Percentiles rank a stretch among this genome's conserved stretches.
Conservation (phyloP, 805 yeast genomes). For the Metahyphopichia silvanorum region DNA sequence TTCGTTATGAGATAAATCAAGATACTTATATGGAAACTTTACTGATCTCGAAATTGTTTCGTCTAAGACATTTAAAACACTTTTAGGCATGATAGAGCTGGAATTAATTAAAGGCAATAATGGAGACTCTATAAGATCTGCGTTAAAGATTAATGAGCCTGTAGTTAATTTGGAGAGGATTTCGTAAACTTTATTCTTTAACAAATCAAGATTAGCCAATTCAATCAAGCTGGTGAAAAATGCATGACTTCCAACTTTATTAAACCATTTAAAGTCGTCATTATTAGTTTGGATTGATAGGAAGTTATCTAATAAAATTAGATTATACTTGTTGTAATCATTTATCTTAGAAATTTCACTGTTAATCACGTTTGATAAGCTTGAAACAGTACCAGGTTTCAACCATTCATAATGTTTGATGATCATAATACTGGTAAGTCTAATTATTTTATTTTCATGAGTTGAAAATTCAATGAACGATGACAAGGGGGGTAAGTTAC, state of each 20-base stretch:
- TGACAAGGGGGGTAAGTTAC: conserved; percentile 50
- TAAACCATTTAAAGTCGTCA: conserved; percentile 77
- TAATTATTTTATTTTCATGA: conserved; percentile 40
- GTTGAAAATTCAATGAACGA: conserved; percentile 40
- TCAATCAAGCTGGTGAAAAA: conserved; percentile 65
- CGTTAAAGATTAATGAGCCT: conserved; percentile 52
- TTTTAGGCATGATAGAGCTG: conserved; percentile 23
- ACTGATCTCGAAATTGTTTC: conserved; percentile 71
- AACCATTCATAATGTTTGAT: conserved; percentile 36
- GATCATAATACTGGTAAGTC: conserved; percentile 46
- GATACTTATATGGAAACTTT: conserved; percentile 78
- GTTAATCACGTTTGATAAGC: conserved; percentile 14
- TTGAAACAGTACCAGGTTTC: conserved; percentile 12
- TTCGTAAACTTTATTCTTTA: conserved; percentile 41
- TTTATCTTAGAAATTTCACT: conserved; percentile 14
- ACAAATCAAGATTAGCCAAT: conserved; percentile 22
- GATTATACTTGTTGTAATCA: conserved; percentile 35
- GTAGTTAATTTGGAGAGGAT: conserved; percentile 47
- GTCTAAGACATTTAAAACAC: conserved; percentile 66
- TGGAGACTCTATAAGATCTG: conserved; percentile 49
- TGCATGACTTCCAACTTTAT: conserved; percentile 47
- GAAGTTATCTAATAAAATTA: conserved; percentile 55
- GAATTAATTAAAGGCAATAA: conserved; percentile 52
- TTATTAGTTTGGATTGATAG: conserved; percentile 52
- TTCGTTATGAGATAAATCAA: conserved; percentile 48